phyloP scores from a whole-genome alignment of 2,329 filamentous ascomycete species.

The Westerdykella sp. region DNA sequence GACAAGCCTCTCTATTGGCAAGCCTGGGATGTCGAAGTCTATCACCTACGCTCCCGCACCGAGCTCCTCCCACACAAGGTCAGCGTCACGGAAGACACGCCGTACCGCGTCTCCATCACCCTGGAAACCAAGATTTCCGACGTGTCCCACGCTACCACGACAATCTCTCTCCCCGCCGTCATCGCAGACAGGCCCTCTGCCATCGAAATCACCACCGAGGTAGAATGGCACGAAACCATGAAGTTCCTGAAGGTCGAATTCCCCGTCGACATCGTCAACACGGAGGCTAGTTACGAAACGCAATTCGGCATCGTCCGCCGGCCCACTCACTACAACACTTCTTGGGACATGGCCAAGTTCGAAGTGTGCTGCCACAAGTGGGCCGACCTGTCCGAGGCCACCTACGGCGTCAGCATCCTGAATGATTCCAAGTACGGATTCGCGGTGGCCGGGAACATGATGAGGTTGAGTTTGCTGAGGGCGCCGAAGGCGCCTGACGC shows the following conservation, averaged over 20 bases:
- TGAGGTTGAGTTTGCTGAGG: slow-evolving; percentile 81
- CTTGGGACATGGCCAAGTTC: slow-evolving; percentile 97
- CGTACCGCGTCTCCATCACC: slow-evolving; percentile 72
- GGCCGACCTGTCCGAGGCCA: slow-evolving; percentile 80
- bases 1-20: slow-evolving; percentile 98
- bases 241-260: slow-evolving; percentile 99
- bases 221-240: slow-evolving; percentile 97
- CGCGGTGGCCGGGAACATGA: slow-evolving; percentile 78
- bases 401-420: slow-evolving; percentile 84
- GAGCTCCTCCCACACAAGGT: slow-evolving; percentile 66
- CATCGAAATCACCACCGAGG: slow-evolving; percentile 73
- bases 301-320: slow-evolving; percentile 84
- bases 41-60: slow-evolving; percentile 78
- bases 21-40: slow-evolving; percentile 97
- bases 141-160: slow-evolving; percentile 77
- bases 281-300: slow-evolving; percentile 89
- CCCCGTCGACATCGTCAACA: slow-evolving; percentile 84
- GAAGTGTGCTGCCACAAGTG: slow-evolving; percentile 95
- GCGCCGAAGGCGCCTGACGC: slow-evolving; percentile 89
- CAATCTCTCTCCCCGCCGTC: slow-evolving; percentile 69
- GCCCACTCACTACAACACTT: slow-evolving; percentile 97
- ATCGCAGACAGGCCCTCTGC: slow-evolving; percentile 60
- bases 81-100: slow-evolving; percentile 62
- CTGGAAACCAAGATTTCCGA: slow-evolving; percentile 86
- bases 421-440: slow-evolving; percentile 98